These are phyloP conservation scores for Scheffersomyces ergatensis DNA, from an alignment of 805 yeast species.

Conservation along the genomic window DNA sequence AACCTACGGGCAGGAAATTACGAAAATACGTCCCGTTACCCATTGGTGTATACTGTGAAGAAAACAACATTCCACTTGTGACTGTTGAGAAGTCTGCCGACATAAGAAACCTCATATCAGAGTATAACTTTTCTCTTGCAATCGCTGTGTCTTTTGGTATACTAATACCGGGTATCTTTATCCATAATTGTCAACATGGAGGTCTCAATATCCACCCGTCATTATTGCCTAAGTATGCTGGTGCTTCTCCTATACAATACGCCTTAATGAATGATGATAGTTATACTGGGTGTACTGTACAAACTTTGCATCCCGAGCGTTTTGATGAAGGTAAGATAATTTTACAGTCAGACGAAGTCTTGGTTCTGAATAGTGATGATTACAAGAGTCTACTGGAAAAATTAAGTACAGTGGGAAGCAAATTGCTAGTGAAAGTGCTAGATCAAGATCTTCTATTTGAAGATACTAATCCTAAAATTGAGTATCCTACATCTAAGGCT, in stretches of 20 bases:
- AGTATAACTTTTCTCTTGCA: slow-evolving; percentile 52
- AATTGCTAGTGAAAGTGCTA: slow-evolving; percentile 48
- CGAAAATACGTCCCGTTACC: slow-evolving; percentile 51
- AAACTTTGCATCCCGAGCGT: slow-evolving; percentile 81
- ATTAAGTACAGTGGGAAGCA: slow-evolving; percentile 63
- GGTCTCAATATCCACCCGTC: slow-evolving; percentile 95
- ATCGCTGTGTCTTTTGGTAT: slow-evolving; percentile 92
- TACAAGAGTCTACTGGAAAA: slow-evolving; percentile 42
- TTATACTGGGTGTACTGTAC: slow-evolving; percentile 81
- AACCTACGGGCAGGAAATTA: slow-evolving; percentile 60
- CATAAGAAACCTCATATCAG: slow-evolving; percentile 20
- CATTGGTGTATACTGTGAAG: slow-evolving; percentile 39
- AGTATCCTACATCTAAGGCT: slow-evolving; percentile 50
- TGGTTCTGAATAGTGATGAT: slow-evolving; percentile 44
- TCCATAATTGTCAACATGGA: slow-evolving; percentile 49
- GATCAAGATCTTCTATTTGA: slow-evolving; percentile 19
- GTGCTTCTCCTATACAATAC: slow-evolving; percentile 87
- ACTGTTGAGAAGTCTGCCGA: slow-evolving; percentile 53
- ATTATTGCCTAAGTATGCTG: slow-evolving; percentile 74
- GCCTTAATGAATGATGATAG: slow-evolving; percentile 64
- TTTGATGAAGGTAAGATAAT: slow-evolving; percentile 80
- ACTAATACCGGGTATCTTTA: slow-evolving; percentile 65
- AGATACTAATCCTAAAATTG: slow-evolving; percentile 13
- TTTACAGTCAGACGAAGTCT: slow-evolving; percentile 48
- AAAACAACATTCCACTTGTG: slow-evolving; percentile 30